phyloP scores from a whole-genome alignment of 495 filamentous ascomycete species.

The Talaromyces ruber region DNA sequence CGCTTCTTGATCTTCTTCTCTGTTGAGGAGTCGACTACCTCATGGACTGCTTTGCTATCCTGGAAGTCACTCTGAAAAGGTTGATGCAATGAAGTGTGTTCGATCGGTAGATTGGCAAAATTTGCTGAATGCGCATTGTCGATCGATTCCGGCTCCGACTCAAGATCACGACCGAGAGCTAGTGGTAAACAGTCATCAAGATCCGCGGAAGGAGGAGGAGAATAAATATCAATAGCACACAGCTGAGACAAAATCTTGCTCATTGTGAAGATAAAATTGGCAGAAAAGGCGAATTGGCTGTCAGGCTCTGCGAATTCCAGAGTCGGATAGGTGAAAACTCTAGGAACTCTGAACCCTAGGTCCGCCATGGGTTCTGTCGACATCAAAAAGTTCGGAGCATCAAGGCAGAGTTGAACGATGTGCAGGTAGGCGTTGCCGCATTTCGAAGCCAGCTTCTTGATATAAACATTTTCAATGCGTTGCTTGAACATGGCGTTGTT shows the following conservation, averaged over 20 bases:
- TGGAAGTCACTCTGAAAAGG: background rate
- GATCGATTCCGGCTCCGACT: slow-evolving; percentile 18
- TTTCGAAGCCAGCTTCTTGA: slow-evolving; percentile 59
- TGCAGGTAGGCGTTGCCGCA: slow-evolving; percentile 73
- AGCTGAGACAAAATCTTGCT: slow-evolving; percentile 37
- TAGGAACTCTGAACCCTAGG: slow-evolving; percentile 31
- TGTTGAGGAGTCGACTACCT: slow-evolving; percentile 1
- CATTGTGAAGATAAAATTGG: slow-evolving; percentile 41
- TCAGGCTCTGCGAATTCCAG: slow-evolving; percentile 38
- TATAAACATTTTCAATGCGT: slow-evolving; percentile 51
- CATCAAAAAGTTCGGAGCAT: slow-evolving; percentile 57
- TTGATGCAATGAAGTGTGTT: background rate
- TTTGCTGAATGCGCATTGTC: slow-evolving; percentile 1
- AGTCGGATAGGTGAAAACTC: slow-evolving; percentile 40
- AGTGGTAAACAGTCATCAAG: slow-evolving; percentile 37
- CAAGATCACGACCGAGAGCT: slow-evolving; percentile 31
- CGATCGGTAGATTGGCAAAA: slow-evolving; percentile 13
- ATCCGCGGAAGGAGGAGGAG: slow-evolving; percentile 33
- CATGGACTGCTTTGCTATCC: slow-evolving; percentile 16
- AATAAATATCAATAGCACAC: slow-evolving; percentile 37
- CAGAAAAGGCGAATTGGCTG: slow-evolving; percentile 37
- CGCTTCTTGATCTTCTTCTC: slow-evolving; percentile 30
- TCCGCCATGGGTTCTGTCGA: slow-evolving; percentile 49
- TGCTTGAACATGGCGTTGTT: slow-evolving; percentile 54
- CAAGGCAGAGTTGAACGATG: slow-evolving; percentile 71